These are phyloP conservation scores for Aspergillus nidulans DNA, from an alignment of 495 filamentous ascomycete genomes.

Conservation along the genomic window DNA sequence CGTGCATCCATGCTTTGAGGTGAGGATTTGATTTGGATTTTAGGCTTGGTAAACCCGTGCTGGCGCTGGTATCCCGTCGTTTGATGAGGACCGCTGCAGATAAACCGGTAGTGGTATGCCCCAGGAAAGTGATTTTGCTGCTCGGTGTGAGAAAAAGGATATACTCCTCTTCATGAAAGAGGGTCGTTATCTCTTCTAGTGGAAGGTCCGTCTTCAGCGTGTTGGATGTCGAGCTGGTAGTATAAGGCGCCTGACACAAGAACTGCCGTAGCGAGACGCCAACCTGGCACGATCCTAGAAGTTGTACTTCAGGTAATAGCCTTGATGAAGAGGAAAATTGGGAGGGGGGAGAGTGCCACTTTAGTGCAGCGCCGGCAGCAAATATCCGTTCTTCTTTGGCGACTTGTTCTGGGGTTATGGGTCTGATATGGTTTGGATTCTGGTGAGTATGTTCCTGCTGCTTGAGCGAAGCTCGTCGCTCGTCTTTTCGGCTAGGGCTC, in stretches of 20 bases:
- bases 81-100: constrained; percentile 56
- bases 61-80: constrained; percentile 29
- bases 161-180: constrained; percentile 32
- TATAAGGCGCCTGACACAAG: constrained; percentile 10
- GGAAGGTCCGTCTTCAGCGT: constrained; percentile 18
- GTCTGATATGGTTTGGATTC: not conserved
- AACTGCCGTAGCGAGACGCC: constrained; percentile 31
- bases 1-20: constrained; percentile 72
- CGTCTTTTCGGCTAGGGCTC: not conserved
- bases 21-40: constrained; percentile 36
- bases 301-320: constrained; percentile 19
- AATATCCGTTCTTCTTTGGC: constrained; percentile 69
- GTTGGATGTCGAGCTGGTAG: not conserved
- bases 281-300: constrained; percentile 30
- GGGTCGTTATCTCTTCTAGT: constrained; percentile 11
- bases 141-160: constrained; percentile 24
- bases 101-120: not conserved
- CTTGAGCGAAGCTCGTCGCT: not conserved
- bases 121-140: no score
- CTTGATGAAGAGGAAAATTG: not conserved
- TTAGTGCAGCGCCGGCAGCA: constrained; percentile 54
- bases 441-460: not conserved
- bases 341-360: constrained; percentile 35
- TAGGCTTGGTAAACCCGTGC: not conserved
- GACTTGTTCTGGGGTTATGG: constrained; percentile 61